Evolutionary conservation across 108 stramenopile genomes (phyloP).

Genomic region (Epipyxis sp.): DNA sequence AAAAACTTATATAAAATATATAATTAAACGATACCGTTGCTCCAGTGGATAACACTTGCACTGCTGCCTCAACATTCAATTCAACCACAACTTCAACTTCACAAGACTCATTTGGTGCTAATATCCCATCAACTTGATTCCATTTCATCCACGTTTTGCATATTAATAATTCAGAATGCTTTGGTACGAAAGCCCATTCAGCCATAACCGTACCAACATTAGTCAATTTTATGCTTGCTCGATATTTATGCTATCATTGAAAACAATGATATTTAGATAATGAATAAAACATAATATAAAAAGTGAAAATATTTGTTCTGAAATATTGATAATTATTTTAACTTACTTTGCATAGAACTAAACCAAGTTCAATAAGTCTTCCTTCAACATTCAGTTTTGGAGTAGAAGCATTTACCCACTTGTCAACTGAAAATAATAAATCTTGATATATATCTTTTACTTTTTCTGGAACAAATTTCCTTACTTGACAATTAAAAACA

Average conservation of each 20-base stretch:
- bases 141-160: constrained; percentile 1
- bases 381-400: not conserved
- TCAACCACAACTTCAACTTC: not conserved
- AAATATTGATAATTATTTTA: not conserved
- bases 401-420: constrained; percentile 20
- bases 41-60: not conserved
- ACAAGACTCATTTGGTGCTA: not conserved
- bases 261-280: not conserved
- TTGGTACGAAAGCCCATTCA: constrained; percentile 30
- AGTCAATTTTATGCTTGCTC: not conserved
- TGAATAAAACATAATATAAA: not conserved
- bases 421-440: constrained; percentile 5
- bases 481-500: not conserved
- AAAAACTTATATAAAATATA: too few species aligned
- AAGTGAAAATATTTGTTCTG: not conserved
- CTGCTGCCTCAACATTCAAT: not conserved
- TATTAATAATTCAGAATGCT: not conserved
- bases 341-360: not conserved
- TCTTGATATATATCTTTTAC: constrained; percentile 10
- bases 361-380: not conserved
- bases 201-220: constrained; percentile 20
- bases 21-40: not conserved
- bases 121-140: constrained; percentile 5
- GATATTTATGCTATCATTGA: not conserved
- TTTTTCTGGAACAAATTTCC: not conserved